A percentile compares a stretch with the other conserved stretches of the same genome.
These are phyloP conservation scores for Coriolopsis trogii DNA, from an alignment of 1,284 basidiomycete genomes.

Conservation along the genomic window DNA sequence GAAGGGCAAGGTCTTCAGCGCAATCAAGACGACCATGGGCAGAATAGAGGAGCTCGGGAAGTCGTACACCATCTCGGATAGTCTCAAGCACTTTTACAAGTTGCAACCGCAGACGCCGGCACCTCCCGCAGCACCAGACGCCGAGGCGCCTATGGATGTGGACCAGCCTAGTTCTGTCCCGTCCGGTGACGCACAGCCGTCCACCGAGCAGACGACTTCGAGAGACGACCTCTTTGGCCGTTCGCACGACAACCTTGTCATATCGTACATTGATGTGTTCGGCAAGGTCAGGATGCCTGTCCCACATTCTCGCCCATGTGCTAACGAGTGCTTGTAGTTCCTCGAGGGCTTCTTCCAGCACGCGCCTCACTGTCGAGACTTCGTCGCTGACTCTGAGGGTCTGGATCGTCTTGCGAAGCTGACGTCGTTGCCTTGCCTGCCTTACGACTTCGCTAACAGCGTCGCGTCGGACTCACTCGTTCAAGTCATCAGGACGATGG, in stretches of 20 bases:
- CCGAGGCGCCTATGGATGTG: slow-evolving; percentile 54
- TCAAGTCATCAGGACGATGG: slow-evolving; percentile 86
- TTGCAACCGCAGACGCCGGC: slow-evolving; percentile 43
- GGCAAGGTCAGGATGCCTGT: slow-evolving; percentile 55
- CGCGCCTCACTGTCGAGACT: slow-evolving; percentile 88
- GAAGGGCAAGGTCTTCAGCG: slow-evolving; percentile 79
- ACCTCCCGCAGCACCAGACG: slow-evolving; percentile 34
- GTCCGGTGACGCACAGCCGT: not conserved
- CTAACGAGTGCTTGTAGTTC: slow-evolving; percentile 54
- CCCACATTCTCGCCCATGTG: not conserved
- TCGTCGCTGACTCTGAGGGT: slow-evolving; percentile 78
- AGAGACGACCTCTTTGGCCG: slow-evolving; percentile 47
- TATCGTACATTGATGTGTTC: slow-evolving; percentile 77
- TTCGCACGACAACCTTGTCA: slow-evolving; percentile 72
- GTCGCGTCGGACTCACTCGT: slow-evolving; percentile 84
- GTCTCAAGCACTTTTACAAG: slow-evolving; percentile 68
- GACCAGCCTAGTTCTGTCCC: slow-evolving; percentile 7
- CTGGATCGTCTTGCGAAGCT: slow-evolving; percentile 78
- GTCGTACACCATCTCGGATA: slow-evolving; percentile 55
- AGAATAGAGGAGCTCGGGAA: slow-evolving; percentile 77
- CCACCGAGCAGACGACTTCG: slow-evolving; percentile 6
- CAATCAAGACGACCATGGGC: slow-evolving; percentile 69
- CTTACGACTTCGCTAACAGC: slow-evolving; percentile 88
- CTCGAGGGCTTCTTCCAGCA: slow-evolving; percentile 95
- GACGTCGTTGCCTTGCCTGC: slow-evolving; percentile 84